Evolutionary conservation across 129 eudicot species (phyloP).

Genomic region (Silybum marianum): DNA sequence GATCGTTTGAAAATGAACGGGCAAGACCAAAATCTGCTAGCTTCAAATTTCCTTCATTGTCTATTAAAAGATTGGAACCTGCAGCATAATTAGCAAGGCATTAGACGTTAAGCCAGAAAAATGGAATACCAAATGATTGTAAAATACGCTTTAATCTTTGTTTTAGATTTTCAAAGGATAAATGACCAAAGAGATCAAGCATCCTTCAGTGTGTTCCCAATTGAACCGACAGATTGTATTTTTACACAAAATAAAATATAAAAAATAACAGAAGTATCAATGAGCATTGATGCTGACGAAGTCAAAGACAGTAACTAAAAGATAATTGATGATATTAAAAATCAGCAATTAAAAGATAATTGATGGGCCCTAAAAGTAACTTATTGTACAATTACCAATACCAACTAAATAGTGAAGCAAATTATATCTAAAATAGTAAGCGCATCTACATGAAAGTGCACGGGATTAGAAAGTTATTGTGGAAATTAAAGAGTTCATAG

Average conservation of each 20-base stretch:
- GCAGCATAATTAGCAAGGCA: constrained; percentile 9
- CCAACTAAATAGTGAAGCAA: not conserved
- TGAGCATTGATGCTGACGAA: not conserved
- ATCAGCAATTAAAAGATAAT: too few species aligned
- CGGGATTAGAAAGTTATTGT: not conserved
- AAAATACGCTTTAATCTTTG: not conserved
- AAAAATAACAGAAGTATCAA: not conserved
- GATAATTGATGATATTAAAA: too few species aligned
- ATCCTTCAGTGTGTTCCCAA: not conserved
- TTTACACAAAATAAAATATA: not conserved
- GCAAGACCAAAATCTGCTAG: constrained; percentile 98
- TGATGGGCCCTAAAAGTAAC: not conserved
- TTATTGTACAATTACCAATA: not conserved
- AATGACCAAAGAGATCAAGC: not conserved
- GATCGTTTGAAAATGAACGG: constrained; percentile 72
- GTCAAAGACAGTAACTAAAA: not conserved
- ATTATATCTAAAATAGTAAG: not conserved
- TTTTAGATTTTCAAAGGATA: not conserved
- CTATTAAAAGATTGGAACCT: constrained; percentile 93
- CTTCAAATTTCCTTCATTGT: constrained; percentile 91
- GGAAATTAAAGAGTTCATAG: not conserved
- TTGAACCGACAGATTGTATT: not conserved
- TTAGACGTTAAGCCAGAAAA: not conserved
- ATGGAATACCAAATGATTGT: constrained; percentile 5
- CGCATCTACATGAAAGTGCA: not conserved